A percentile compares a stretch with the other conserved stretches of the same genome.
These are phyloP conservation scores for Saccharum officinarum DNA, from an alignment of 176 grass and related monocot species.

Conservation along the genomic window DNA sequence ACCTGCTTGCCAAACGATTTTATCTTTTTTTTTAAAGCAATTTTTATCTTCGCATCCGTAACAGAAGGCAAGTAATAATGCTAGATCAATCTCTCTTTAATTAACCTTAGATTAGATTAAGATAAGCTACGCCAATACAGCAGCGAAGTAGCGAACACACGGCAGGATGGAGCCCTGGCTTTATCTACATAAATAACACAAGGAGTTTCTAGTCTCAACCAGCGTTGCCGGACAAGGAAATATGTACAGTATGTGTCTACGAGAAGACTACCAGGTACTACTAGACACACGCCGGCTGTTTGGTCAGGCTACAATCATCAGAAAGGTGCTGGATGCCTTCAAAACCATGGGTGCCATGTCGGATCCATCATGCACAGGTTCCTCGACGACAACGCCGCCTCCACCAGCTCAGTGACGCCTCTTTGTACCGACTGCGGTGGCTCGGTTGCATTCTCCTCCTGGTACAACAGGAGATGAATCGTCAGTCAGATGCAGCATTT, in stretches of 20 bases:
- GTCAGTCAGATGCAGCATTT: background rate
- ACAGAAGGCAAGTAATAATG: no score
- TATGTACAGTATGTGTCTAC: conserved; percentile 42
- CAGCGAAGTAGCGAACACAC: background rate
- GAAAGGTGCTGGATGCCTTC: background rate
- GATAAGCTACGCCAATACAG: background rate
- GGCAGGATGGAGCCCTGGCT: background rate
- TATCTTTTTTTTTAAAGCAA: no score
- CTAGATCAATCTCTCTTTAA: background rate
- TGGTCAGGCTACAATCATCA: conserved; percentile 17
- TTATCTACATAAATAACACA: conserved; percentile 5
- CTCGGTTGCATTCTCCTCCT: conserved; percentile 88
- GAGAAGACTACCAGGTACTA: background rate
- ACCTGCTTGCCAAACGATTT: no score
- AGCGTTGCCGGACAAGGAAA: background rate
- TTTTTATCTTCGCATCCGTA: no score
- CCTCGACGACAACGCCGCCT: conserved; percentile 70
- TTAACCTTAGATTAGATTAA: background rate
- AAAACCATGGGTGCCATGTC: conserved; percentile 99
- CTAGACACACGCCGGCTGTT: background rate
- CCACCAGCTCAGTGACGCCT: conserved; percentile 86
- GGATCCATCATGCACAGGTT: conserved; percentile 99
- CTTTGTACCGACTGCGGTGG: conserved; percentile 88
- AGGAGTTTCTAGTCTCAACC: background rate
- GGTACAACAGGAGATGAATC: conserved; percentile 15